Percentiles rank a stretch among this genome's conserved stretches.
These are phyloP conservation scores for Lasiodiplodia sp. DNA, from an alignment of 2,329 filamentous ascomycete species.

Conservation along the genomic window DNA sequence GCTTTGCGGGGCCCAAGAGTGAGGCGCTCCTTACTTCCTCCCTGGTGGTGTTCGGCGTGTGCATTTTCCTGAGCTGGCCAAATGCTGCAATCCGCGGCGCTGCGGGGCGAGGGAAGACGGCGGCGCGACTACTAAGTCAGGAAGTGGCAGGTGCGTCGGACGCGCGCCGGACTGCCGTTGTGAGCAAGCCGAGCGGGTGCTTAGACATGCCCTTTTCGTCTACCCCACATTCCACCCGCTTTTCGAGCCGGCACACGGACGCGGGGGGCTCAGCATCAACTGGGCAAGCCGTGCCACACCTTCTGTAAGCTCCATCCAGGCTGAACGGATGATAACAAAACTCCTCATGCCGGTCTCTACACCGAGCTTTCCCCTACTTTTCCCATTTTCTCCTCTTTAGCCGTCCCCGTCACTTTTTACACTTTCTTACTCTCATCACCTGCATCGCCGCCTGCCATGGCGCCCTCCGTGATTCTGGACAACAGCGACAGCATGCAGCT, in stretches of 20 bases:
- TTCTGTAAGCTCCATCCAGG: not conserved
- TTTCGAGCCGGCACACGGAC: not conserved
- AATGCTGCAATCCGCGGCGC: not conserved
- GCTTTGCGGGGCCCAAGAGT: slow-evolving; percentile 2
- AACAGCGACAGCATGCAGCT: not conserved
- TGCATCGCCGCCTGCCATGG: not conserved
- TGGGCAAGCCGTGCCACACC: slow-evolving; percentile 6
- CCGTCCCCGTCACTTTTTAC: not conserved
- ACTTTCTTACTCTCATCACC: not conserved
- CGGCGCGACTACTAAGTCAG: not conserved
- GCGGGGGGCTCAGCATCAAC: not conserved
- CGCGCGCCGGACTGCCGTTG: not conserved
- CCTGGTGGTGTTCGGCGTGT: not conserved
- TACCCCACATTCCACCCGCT: slow-evolving; percentile 21
- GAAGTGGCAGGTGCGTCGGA: not conserved
- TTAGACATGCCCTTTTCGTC: slow-evolving; percentile 7
- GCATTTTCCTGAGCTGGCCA: not conserved
- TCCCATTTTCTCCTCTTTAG: not conserved
- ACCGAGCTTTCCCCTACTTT: not conserved
- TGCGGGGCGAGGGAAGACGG: not conserved
- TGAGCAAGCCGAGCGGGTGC: slow-evolving; percentile 5
- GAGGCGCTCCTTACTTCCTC: not conserved
- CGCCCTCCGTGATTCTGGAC: slow-evolving; percentile 9
- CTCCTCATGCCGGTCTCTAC: slow-evolving; percentile 6
- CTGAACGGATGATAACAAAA: not conserved